Conservation (phyloP, 495 filamentous ascomycete genomes). For the Bryoglossum gracile region DNA sequence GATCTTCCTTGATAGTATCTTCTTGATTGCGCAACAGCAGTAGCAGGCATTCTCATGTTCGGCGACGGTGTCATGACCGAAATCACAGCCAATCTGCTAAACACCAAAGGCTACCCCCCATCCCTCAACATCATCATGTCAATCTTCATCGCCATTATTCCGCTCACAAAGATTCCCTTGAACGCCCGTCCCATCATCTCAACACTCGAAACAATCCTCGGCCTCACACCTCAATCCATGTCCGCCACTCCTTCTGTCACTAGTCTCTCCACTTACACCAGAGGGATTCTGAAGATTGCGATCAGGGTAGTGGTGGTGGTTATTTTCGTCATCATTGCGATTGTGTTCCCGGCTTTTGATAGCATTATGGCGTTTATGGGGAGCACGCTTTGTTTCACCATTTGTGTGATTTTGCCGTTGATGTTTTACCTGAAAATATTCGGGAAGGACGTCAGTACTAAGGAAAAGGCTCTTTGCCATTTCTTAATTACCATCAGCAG, state of each 20-base stretch:
- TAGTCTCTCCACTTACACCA: conserved; percentile 49
- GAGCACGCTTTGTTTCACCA: conserved; percentile 83
- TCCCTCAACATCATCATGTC: conserved; percentile 68
- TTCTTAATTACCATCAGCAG: conserved; percentile 61
- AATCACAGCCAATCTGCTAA: conserved; percentile 81
- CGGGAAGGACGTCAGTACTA: conserved; percentile 59
- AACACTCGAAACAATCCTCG: conserved; percentile 72
- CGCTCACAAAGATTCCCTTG: conserved; percentile 87
- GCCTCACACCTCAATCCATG: conserved; percentile 54
- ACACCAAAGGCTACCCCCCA: conserved; percentile 66
- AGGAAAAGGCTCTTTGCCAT: conserved; percentile 62
- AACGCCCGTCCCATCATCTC: conserved; percentile 84
- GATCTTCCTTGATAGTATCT: conserved; percentile 50
- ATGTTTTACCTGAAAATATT: conserved; percentile 93
- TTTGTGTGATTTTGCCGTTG: conserved; percentile 85
- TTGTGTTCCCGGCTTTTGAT: conserved; percentile 84
- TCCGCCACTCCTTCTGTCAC: conserved; percentile 37
- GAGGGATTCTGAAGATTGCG: conserved; percentile 48
- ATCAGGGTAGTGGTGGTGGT: conserved; percentile 54
- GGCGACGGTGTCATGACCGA: conserved; percentile 79
- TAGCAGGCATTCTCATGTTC: conserved; percentile 88
- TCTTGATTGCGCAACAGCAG: conserved; percentile 72
- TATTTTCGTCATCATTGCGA: conserved; percentile 60
- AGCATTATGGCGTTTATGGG: conserved; percentile 92
- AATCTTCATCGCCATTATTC: conserved; percentile 83